These are phyloP conservation scores for Lachnellula arida DNA, from an alignment of 2,329 filamentous ascomycete genomes.

Conservation along the genomic window DNA sequence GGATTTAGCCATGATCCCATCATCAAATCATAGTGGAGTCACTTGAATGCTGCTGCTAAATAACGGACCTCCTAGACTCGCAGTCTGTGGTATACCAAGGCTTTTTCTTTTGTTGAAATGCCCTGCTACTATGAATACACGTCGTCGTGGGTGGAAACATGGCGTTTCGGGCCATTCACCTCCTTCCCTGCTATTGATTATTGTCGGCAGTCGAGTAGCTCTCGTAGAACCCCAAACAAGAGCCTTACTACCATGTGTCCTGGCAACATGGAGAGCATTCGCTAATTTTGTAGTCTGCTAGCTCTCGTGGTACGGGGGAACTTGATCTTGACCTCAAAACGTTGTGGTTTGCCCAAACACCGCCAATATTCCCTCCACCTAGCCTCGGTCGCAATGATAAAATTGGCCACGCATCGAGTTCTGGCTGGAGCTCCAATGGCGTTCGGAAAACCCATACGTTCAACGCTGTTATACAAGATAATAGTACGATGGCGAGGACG, in stretches of 20 bases:
- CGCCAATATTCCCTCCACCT: conserved; percentile 24
- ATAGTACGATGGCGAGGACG: conserved; percentile 28
- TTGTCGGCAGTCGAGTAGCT: background rate
- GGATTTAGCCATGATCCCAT: too few species aligned
- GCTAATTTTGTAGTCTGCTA: conserved; percentile 20
- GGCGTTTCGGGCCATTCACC: too few species aligned
- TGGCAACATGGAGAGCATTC: background rate
- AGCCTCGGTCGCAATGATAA: conserved; percentile 13
- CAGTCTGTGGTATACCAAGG: too few species aligned
- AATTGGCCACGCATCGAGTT: conserved; percentile 13
- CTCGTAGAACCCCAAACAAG: background rate
- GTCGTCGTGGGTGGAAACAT: too few species aligned
- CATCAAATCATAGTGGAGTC: too few species aligned
- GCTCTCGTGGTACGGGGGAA: conserved; percentile 16
- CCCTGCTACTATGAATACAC: too few species aligned
- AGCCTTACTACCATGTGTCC: background rate
- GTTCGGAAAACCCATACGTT: conserved; percentile 29
- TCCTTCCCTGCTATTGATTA: too few species aligned
- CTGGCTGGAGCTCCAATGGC: conserved; percentile 24
- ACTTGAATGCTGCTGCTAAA: too few species aligned
- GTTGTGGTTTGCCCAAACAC: conserved; percentile 29
- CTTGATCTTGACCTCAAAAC: conserved; percentile 30
- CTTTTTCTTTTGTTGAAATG: too few species aligned
- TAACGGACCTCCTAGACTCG: too few species aligned
- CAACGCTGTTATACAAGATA: conserved; percentile 31